Evolutionary conservation across 352 stramenopile genomes (phyloP).

Genomic region (Globisporangium polare): DNA sequence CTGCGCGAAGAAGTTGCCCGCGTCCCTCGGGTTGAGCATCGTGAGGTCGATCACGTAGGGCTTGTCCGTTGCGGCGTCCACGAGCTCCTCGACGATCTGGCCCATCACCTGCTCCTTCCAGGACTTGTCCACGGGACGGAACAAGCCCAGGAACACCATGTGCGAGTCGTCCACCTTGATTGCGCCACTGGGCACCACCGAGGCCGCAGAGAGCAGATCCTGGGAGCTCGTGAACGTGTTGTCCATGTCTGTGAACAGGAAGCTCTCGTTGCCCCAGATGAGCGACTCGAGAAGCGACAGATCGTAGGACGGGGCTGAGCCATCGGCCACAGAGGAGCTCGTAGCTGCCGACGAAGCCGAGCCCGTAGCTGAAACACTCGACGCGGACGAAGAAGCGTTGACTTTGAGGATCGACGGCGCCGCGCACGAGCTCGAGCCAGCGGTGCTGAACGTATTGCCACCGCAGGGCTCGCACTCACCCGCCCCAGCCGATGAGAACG

Average conservation of each 20-base stretch:
- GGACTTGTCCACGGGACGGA: constrained; percentile 48
- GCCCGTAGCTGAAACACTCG: constrained; percentile 13
- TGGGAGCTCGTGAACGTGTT: constrained; percentile 17
- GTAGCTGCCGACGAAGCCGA: constrained; percentile 15
- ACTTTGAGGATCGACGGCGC: constrained; percentile 40
- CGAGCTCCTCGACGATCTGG: constrained; percentile 54
- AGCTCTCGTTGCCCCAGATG: constrained; percentile 66
- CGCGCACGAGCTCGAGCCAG: constrained; percentile 35
- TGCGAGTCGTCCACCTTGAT: constrained; percentile 49
- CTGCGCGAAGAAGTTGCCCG: constrained; percentile 62
- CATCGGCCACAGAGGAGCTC: constrained; percentile 19
- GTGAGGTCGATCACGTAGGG: constrained; percentile 57
- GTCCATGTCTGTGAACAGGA: constrained; percentile 36
- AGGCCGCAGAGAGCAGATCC: constrained; percentile 26
- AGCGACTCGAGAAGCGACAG: constrained; percentile 67
- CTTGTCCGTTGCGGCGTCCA: constrained; percentile 39
- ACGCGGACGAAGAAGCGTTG: constrained; percentile 24
- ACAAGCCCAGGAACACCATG: constrained; percentile 51
- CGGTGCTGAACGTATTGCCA: constrained; percentile 54
- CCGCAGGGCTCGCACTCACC: constrained; percentile 52
- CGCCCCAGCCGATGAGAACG: constrained; percentile 49
- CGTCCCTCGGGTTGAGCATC: constrained; percentile 58
- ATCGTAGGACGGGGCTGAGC: constrained; percentile 59
- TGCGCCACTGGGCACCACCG: constrained; percentile 35
- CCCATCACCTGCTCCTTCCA: constrained; percentile 51